A percentile compares a stretch with the other conserved stretches of the same genome.
These are phyloP conservation scores for Rubia balearica DNA, from an alignment of 305 asterid genomes.

Conservation along the genomic window DNA sequence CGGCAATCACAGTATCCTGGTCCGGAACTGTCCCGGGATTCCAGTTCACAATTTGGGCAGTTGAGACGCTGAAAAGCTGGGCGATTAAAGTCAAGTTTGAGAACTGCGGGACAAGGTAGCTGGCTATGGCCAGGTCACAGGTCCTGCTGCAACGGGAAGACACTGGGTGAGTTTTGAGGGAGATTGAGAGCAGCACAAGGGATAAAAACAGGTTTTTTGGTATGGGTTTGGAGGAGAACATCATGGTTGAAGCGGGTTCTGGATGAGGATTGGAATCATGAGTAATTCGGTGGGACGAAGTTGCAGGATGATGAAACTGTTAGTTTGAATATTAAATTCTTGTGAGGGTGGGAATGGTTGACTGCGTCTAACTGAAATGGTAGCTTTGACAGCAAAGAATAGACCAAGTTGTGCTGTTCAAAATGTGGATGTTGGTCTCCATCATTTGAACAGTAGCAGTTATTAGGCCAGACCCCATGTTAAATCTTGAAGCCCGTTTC, in stretches of 20 bases:
- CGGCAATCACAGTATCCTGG: constrained; percentile 41
- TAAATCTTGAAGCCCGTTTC: too few species aligned
- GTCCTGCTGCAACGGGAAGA: constrained; percentile 47
- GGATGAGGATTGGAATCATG: constrained; percentile 10
- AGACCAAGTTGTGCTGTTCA: neutral
- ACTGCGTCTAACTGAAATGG: neutral
- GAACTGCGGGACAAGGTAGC: constrained; percentile 38
- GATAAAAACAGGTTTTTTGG: neutral
- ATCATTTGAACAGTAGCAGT: neutral
- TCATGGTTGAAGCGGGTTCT: constrained; percentile 9
- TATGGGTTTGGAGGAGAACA: constrained; percentile 11
- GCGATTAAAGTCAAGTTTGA: constrained; percentile 33
- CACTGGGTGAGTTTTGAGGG: constrained; percentile 17
- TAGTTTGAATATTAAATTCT: neutral
- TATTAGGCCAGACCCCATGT: too few species aligned
- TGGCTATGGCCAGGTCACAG: constrained; percentile 66
- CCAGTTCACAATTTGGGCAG: constrained; percentile 27
- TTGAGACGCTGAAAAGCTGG: constrained; percentile 15
- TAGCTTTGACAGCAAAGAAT: neutral
- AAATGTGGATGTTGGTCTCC: too few species aligned
- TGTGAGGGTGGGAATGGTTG: neutral
- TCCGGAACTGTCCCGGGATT: constrained; percentile 35
- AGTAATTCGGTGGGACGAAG: neutral
- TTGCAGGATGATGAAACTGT: neutral
- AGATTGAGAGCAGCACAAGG: constrained; percentile 6